phyloP scores from a whole-genome alignment of 257 asterid genomes.

The Nicotiana knightiana region DNA sequence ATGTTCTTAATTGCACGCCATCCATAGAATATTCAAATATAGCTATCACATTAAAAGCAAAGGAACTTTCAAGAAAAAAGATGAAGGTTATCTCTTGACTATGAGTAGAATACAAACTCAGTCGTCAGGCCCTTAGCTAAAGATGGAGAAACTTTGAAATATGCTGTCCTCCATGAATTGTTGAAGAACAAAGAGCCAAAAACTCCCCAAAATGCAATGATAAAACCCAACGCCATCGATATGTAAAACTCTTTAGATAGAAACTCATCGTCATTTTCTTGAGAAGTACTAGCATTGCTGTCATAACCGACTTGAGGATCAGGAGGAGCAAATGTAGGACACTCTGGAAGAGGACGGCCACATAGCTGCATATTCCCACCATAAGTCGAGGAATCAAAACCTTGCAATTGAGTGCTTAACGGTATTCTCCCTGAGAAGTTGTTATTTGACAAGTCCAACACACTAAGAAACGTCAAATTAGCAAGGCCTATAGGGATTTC shows the following conservation, averaged over 20 bases:
- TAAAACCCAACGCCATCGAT: slow-evolving; percentile 17
- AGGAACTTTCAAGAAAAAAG: neutral
- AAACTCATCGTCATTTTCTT: slow-evolving; percentile 8
- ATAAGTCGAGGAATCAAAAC: slow-evolving; percentile 23
- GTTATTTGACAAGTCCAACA: slow-evolving; percentile 31
- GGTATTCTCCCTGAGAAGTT: slow-evolving; percentile 30
- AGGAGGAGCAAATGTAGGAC: slow-evolving; percentile 2
- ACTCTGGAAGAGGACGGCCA: slow-evolving; percentile 18
- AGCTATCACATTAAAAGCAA: neutral
- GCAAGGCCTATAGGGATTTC: slow-evolving; percentile 10
- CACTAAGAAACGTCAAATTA: slow-evolving; percentile 2
- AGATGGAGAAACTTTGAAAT: neutral
- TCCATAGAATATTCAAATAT: too few relatives aligned
- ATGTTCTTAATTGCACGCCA: too few relatives aligned
- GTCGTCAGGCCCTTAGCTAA: neutral
- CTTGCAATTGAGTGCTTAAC: slow-evolving; percentile 23
- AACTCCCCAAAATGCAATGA: slow-evolving; percentile 30
- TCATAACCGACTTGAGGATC: neutral
- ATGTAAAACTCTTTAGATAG: slow-evolving; percentile 4
- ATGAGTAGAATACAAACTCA: neutral
- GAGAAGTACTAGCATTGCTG: neutral
- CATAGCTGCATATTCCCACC: slow-evolving; percentile 23
- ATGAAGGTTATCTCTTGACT: too few relatives aligned
- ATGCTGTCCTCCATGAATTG: slow-evolving; percentile 18
- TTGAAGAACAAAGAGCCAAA: slow-evolving; percentile 15